Percentiles rank a stretch among this genome's conserved stretches.
These are phyloP conservation scores for Beauveria medogensis DNA, from an alignment of 2,329 filamentous ascomycete species.

Conservation along the genomic window DNA sequence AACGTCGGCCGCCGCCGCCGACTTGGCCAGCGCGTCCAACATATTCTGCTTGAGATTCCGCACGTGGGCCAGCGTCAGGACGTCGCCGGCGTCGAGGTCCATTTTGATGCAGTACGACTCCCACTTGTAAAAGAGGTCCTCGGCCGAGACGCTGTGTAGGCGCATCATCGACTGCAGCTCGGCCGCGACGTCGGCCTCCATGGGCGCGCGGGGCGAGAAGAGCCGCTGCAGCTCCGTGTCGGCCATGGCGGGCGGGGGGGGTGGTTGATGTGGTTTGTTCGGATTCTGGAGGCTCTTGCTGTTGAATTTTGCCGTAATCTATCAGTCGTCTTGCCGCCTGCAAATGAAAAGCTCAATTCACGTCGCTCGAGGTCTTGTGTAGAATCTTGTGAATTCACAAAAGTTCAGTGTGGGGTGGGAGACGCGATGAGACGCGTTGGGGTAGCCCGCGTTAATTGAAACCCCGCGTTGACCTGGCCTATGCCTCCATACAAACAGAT, in stretches of 20 bases:
- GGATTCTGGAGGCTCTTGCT: neutral
- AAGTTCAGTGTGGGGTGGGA: constrained; percentile 8
- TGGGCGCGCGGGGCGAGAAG: constrained; percentile 33
- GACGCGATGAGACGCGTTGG: constrained; percentile 10
- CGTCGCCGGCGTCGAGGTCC: constrained; percentile 67
- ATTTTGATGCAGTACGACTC: constrained; percentile 96
- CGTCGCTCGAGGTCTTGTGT: neutral
- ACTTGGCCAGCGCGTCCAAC: constrained; percentile 71
- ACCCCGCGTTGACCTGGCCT: neutral
- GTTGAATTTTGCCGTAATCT: neutral
- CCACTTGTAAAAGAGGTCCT: constrained; percentile 98
- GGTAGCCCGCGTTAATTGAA: constrained; percentile 9
- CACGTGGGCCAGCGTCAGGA: constrained; percentile 59
- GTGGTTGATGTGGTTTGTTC: neutral
- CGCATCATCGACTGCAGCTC: constrained; percentile 83
- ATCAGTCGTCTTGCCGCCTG: neutral
- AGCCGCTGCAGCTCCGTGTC: constrained; percentile 26
- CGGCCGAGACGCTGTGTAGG: constrained; percentile 68
- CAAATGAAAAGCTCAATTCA: neutral
- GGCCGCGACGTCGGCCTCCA: constrained; percentile 68
- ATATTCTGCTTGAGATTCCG: constrained; percentile 79
- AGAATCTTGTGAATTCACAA: neutral
- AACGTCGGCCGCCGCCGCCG: constrained; percentile 46
- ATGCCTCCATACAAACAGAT: neutral
- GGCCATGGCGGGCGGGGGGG: constrained; percentile 24